Evolutionary conservation across 768 basidiomycete species (phyloP), one percentile per base, ranked within the genome.

Genomic region (Epithele typhae): DNA sequence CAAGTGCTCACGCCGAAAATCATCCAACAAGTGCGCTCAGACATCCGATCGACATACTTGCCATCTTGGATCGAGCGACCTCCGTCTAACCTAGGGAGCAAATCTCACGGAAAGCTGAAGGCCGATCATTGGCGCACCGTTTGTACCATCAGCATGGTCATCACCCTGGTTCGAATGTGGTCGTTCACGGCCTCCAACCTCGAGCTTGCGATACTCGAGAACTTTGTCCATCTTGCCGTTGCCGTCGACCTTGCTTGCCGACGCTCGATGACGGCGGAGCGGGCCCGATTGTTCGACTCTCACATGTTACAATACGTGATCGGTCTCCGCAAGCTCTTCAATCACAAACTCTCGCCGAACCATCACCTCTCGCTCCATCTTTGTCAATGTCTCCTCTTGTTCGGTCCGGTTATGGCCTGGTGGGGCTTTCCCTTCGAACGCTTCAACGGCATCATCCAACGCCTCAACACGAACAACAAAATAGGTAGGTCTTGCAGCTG

Each of bases 91-190:
- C 22, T 55, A 14, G 60, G 58, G 1, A 48, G 37, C 5, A 17
- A 40, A 0, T 22, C 19, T 0, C 49, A 43, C 5, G 61, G 61
- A 5, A 59, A 50, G 17, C 51, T 57, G 15, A 60, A 50, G 12
- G 61, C 60, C 0, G 58, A 58, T 37, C 41, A 53, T 18, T 75
- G 71, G 72, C 55, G 59, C 11, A 60, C 59, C 0, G 45, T 68
- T 2, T 62, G 65, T 22, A 58, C 59, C 0, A 56, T 71, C 21
- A 59, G 67, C 42, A 44, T 71, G 0, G 57, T 62, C 2, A 58
- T 70, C 38, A 68, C 67, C 3, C 53, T 72, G 6, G 60, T 68
- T 15, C 58, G 67, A 5, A 44, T 69, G 1, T 73, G 70, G 71
- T 53, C 56, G 1, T 4, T 32, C 5, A 14, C 45, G 9, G 54